These are phyloP conservation scores for Alternaria ventricosa DNA, from an alignment of 2,329 filamentous ascomycete genomes.

Conservation along the genomic window DNA sequence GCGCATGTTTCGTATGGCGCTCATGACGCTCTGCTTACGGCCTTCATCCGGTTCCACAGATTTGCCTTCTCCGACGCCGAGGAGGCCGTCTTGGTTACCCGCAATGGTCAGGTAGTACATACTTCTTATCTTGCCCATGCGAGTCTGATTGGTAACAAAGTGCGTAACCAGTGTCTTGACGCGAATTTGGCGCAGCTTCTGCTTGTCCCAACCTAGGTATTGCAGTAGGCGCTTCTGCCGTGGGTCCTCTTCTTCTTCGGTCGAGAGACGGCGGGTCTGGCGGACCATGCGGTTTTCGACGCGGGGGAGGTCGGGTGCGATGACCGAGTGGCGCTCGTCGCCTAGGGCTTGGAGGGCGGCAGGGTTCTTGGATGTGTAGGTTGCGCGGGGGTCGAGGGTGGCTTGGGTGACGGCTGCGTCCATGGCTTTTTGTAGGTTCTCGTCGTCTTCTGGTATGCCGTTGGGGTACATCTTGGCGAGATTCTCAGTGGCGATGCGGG, in stretches of 20 bases:
- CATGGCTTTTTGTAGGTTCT: conserved; percentile 31
- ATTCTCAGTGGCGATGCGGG: conserved; percentile 41
- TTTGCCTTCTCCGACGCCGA: conserved; percentile 92
- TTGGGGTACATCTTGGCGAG: conserved; percentile 46
- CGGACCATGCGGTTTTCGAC: conserved; percentile 47
- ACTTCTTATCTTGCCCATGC: conserved; percentile 89
- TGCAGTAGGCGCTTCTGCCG: conserved; percentile 61
- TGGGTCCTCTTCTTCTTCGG: conserved; percentile 53
- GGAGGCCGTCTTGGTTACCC: conserved; percentile 82
- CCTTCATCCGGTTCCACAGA: conserved; percentile 75
- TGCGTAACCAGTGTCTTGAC: conserved; percentile 77
- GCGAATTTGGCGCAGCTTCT: conserved; percentile 61
- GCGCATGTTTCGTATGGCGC: conserved; percentile 89
- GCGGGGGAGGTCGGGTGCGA: conserved; percentile 61
- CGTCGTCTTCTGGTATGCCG: conserved; percentile 42
- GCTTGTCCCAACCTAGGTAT: conserved; percentile 61
- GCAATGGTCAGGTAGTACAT: conserved; percentile 79
- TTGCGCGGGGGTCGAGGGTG: conserved; percentile 51
- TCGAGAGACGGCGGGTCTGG: conserved; percentile 37
- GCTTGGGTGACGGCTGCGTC: conserved; percentile 44
- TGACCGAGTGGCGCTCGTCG: conserved; percentile 52
- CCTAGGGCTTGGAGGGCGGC: conserved; percentile 57
- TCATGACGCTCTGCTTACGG: conserved; percentile 73
- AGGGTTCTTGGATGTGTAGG: conserved; percentile 58
- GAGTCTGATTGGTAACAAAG: conserved; percentile 87